These are phyloP conservation scores for Coprinopsis marcescibilis DNA, from an alignment of 768 basidiomycete genomes.

Conservation along the genomic window DNA sequence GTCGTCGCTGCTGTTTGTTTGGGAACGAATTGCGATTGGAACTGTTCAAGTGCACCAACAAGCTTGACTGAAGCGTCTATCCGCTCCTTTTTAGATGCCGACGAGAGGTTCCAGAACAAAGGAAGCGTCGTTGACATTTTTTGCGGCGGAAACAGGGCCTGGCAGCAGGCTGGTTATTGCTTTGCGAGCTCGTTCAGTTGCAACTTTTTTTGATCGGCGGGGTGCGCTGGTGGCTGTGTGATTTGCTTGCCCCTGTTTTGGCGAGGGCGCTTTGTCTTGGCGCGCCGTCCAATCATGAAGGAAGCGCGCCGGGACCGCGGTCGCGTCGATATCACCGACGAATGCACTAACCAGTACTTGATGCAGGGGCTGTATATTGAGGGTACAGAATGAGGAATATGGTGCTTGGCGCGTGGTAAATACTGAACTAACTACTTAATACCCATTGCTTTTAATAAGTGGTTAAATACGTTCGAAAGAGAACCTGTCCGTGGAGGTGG, in stretches of 20 bases:
- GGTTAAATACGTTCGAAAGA: too few species aligned
- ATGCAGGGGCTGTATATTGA: too few species aligned
- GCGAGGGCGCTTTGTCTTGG: too few species aligned
- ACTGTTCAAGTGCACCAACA: conserved; percentile 73
- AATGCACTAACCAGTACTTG: too few species aligned
- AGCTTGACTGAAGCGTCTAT: conserved; percentile 84
- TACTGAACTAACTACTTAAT: too few species aligned
- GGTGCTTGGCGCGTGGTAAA: too few species aligned
- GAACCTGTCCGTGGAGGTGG: neutral
- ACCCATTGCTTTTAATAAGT: too few species aligned
- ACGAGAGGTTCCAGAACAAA: conserved; percentile 92
- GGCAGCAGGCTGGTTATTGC: neutral
- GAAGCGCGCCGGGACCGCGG: neutral
- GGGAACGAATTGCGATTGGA: conserved; percentile 63
- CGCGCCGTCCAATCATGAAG: neutral
- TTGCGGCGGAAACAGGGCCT: too few species aligned
- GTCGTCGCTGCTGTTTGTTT: conserved; percentile 23
- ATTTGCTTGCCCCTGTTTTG: neutral
- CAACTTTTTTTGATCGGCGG: conserved; percentile 10
- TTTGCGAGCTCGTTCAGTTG: neutral
- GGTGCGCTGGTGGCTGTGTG: neutral
- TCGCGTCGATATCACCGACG: neutral
- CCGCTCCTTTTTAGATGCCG: conserved; percentile 71
- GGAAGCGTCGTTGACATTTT: conserved; percentile 85
- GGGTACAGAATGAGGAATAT: too few species aligned